phyloP scores from a whole-genome alignment of 2,329 filamentous ascomycete species.

The Lizonia empirigonia region DNA sequence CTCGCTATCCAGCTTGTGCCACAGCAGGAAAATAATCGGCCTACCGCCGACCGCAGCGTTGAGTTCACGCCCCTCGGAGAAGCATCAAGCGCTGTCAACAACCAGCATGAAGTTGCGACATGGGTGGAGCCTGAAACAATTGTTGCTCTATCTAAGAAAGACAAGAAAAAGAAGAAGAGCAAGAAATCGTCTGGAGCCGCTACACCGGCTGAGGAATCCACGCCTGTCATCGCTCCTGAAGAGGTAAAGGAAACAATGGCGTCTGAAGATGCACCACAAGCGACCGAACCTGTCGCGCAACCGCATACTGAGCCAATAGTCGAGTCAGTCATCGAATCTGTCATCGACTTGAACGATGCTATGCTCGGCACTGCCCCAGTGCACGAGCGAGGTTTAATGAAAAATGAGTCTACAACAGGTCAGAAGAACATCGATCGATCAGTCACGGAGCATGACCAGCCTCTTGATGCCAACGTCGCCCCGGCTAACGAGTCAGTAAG shows the following conservation, averaged over 20 bases:
- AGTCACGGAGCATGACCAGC: neutral
- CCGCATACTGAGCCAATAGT: neutral
- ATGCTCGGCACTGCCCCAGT: neutral
- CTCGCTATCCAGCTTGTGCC: conserved; percentile 4
- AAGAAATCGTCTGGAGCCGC: conserved; percentile 21
- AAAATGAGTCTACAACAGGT: neutral
- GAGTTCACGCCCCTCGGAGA: neutral
- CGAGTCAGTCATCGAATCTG: neutral
- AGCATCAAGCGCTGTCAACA: neutral
- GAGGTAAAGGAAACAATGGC: neutral
- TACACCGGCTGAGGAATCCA: conserved; percentile 6
- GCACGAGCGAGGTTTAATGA: neutral
- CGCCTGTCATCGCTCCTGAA: neutral
- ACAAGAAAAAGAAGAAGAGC: conserved; percentile 30
- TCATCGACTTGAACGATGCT: neutral
- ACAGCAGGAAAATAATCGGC: conserved; percentile 5
- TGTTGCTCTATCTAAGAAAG: conserved; percentile 9
- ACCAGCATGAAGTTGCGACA: neutral
- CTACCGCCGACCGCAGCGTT: neutral
- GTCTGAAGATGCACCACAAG: neutral
- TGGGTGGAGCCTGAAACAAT: neutral
- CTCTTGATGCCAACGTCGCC: neutral
- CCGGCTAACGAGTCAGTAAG: neutral
- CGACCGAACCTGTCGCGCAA: neutral
- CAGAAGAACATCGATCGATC: neutral